Percentiles rank a stretch among this genome's conserved stretches.
These are phyloP conservation scores for Edaphochlamys debaryana DNA, from an alignment of 139 green algal genomes.

Conservation along the genomic window DNA sequence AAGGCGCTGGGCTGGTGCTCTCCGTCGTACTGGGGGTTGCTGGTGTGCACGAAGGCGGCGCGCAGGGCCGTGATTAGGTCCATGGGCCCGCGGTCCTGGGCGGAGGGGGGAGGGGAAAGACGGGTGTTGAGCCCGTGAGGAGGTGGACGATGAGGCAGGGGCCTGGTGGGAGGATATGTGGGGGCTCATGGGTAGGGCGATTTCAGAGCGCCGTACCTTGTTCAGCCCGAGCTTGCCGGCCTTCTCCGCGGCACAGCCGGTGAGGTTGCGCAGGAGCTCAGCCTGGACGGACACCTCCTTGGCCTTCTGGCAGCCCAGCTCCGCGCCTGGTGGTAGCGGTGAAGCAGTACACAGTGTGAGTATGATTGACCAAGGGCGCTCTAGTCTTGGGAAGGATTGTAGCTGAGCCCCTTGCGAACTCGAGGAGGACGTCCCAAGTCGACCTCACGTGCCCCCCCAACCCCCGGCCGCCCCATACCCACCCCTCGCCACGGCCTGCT, in stretches of 20 bases:
- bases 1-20: conserved; percentile 57
- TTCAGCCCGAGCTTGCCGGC: conserved; percentile 44
- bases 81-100: conserved; percentile 9
- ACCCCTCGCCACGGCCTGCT: not conserved
- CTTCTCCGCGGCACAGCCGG: conserved; percentile 45
- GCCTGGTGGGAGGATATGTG: not conserved
- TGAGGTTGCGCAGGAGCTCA: conserved; percentile 65
- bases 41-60: conserved; percentile 39
- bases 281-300: conserved; percentile 70
- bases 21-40: conserved; percentile 42
- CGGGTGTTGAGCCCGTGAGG: not conserved
- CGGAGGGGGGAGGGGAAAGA: not conserved
- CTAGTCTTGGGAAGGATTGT: not conserved
- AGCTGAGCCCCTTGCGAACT: not conserved
- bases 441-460: too few species aligned
- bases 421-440: too few species aligned
- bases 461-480: not conserved
- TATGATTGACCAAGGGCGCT: too few species aligned
- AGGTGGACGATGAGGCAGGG: conserved; percentile 38
- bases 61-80: conserved; percentile 22
- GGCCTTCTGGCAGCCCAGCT: conserved; percentile 47
- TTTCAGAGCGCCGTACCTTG: not conserved
- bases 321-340: too few species aligned
- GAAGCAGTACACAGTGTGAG: too few species aligned
- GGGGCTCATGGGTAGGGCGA: too few species aligned